phyloP scores from a whole-genome alignment of 2,329 filamentous ascomycete species.

The Calonectria crousiana region DNA sequence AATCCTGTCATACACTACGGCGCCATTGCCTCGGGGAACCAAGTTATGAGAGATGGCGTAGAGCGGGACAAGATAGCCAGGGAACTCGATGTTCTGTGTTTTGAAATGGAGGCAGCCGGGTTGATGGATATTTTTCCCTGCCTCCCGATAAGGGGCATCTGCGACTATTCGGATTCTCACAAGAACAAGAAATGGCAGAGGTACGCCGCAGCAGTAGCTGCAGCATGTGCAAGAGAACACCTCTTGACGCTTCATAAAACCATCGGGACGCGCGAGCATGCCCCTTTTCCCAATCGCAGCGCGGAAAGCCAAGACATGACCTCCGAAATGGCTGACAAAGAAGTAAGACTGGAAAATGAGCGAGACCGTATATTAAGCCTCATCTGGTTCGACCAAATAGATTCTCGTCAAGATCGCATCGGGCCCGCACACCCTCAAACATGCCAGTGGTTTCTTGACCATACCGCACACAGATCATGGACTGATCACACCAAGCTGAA shows the following conservation, averaged over 20 bases:
- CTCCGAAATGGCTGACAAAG: no score
- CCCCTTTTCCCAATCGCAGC: no score
- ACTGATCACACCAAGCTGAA: background rate
- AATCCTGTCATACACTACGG: constrained; percentile 13
- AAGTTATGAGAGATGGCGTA: background rate
- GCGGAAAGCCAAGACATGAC: background rate
- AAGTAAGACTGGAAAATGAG: background rate
- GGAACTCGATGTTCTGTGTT: constrained; percentile 33
- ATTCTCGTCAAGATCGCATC: background rate
- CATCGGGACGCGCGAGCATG: background rate
- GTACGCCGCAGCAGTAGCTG: background rate
- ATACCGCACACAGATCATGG: background rate
- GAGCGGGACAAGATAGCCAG: constrained; percentile 42
- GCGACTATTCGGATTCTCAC: constrained; percentile 9
- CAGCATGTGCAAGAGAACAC: background rate
- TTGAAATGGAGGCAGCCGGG: no score
- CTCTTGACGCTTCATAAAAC: background rate
- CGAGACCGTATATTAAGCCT: background rate
- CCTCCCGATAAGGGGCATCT: constrained; percentile 45
- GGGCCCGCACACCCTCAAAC: background rate
- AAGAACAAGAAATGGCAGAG: constrained; percentile 10
- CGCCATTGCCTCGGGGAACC: background rate
- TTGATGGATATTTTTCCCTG: constrained; percentile 47
- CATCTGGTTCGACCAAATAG: background rate
- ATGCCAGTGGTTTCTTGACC: background rate